Base-by-base conservation (phyloP, 331 rosid genomes). In the Arachis monticola region DNA sequence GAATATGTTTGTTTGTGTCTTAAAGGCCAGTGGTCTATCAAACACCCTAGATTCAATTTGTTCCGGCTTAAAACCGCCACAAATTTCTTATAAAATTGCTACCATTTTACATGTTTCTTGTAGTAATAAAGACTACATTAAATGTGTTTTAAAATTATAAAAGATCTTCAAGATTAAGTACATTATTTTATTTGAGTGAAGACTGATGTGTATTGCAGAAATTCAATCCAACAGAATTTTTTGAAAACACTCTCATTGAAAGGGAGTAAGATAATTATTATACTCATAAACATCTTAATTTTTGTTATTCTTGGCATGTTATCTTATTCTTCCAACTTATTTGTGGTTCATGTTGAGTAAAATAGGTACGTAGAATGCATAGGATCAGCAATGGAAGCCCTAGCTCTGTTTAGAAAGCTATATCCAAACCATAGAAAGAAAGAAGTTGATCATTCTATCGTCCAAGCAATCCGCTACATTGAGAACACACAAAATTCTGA, bases 341-440 rank as follows among this genome's bases (percentile, higher is more conserved):
- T 22, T 22, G 27, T 22, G 27, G 27, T 22, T 22, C 27, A 22
- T 22, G 27, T 22, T 22, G 27, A 22, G 27, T 22, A 22, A 22
- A 22, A 79, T 52, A 90, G 90, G 86, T 84, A 90, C 6, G 82
- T 81, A 6, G 91, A 92, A 79, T 88, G 94, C 84, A 92, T 88
- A 8, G 86, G 88, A 2, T 92, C 92, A 44, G 84, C 91, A 72
- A 46, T 88, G 12, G 86, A 90, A 74, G 89, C 74, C 1, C 40
- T 92, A 41, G 58, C 66, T 40, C 53, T 87, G 50, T 90, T 92
- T 75, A 79, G 80, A 77, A 81, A 87, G 70, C 46, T 83, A 30
- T 80, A 87, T 62, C 96, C 92, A 6, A 47, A 60, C 1, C 87
- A 87, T 27, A 81, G 92, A 66, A 82, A 60, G 67, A 84, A 67